A percentile compares a stretch with the other conserved stretches of the same genome.
phyloP scores from a whole-genome alignment of 108 stramenopile species.

The Fragilaria radians region DNA sequence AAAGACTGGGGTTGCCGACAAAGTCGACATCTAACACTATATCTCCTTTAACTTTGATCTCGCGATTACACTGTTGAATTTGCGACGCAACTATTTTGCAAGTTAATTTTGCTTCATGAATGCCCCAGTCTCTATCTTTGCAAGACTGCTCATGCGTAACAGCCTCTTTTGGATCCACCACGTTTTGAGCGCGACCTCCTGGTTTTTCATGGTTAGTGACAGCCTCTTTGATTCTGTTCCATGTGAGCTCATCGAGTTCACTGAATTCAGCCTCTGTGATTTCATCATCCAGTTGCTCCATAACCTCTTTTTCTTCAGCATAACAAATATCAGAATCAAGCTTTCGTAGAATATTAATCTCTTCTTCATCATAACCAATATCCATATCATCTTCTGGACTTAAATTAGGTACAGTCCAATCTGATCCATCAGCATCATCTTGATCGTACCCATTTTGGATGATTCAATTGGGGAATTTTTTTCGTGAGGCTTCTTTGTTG shows the following conservation, averaged over 20 bases:
- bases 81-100: not conserved
- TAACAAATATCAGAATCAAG: not conserved
- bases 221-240: not conserved
- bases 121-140: not conserved
- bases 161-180: not conserved
- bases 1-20: not conserved
- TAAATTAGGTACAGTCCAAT: too few species aligned
- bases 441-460: too few species aligned
- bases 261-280: not conserved
- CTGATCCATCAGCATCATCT: too few species aligned
- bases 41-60: not conserved
- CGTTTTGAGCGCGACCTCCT: not conserved
- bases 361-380: constrained; percentile 4
- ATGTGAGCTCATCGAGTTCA: not conserved
- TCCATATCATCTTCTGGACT: too few species aligned
- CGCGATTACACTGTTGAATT: too few species aligned
- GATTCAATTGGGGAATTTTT: too few species aligned
- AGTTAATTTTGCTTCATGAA: not conserved
- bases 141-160: not conserved
- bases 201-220: not conserved
- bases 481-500: too few species aligned
- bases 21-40: not conserved
- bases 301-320: not conserved
- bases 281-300: not conserved
- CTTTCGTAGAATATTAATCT: not conserved